A percentile compares a stretch with the other conserved stretches of the same genome.
Conservation (phyloP, 352 stramenopile species). For the Phytophthora colocasiae region DNA sequence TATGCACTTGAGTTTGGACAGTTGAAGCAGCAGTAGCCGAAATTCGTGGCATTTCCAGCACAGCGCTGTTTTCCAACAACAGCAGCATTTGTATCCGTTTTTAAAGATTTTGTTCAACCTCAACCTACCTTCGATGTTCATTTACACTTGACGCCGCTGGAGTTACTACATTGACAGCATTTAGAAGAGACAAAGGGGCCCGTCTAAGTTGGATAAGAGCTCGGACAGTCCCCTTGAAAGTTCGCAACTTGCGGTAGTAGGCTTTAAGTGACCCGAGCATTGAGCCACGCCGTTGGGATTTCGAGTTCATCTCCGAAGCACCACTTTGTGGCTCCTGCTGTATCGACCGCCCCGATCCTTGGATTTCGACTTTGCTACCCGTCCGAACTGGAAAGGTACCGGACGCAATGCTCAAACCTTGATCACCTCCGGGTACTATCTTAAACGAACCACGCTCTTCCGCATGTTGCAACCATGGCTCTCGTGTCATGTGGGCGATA, state of each 20-base stretch:
- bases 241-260: constrained; percentile 73
- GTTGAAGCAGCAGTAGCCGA: constrained; percentile 42
- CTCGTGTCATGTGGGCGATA: constrained; percentile 27
- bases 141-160: constrained; percentile 2
- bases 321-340: constrained; percentile 6
- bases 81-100: not conserved
- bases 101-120: too few relatives aligned
- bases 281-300: constrained; percentile 29
- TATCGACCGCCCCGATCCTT: constrained; percentile 12
- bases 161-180: not conserved
- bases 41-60: constrained; percentile 44
- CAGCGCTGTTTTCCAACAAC: constrained; percentile 13
- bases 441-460: constrained; percentile 26
- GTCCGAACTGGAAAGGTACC: constrained; percentile 20
- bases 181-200: constrained; percentile 28
- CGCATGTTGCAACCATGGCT: constrained; percentile 24
- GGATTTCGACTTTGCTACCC: constrained; percentile 22
- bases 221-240: constrained; percentile 74
- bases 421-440: constrained; percentile 15
- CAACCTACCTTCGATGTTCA: constrained; percentile 23
- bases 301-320: constrained; percentile 39
- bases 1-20: constrained; percentile 67
- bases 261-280: constrained; percentile 67
- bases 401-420: constrained; percentile 11
- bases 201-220: constrained; percentile 66